These are phyloP conservation scores for Cryphonectria parasitica DNA, from an alignment of 2,329 filamentous ascomycete species.

Conservation along the genomic window DNA sequence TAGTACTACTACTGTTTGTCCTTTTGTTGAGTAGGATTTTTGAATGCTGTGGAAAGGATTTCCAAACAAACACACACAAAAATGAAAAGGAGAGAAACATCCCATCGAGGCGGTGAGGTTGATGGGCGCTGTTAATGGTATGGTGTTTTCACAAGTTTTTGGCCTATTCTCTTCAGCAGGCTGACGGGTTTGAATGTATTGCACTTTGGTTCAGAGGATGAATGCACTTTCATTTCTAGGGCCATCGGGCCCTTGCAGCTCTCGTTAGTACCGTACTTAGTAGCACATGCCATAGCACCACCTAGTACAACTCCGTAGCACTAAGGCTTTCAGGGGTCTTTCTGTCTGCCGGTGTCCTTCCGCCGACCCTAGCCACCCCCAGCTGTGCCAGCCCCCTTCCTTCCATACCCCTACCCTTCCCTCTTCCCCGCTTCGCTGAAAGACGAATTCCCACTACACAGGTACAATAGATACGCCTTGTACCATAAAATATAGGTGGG, in stretches of 20 bases:
- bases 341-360: neutral
- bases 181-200: neutral
- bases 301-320: neutral
- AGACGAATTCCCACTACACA: neutral
- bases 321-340: neutral
- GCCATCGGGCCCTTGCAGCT: constrained; percentile 1
- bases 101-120: neutral
- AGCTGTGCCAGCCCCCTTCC: neutral
- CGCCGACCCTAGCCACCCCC: neutral
- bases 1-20: neutral
- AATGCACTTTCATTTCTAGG: neutral
- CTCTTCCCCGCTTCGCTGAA: neutral
- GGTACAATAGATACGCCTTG: no score
- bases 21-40: neutral
- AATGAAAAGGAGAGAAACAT: no score
- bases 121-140: neutral
- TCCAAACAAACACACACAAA: neutral
- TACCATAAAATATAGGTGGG: neutral
- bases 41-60: neutral
- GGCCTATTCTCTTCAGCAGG: neutral
- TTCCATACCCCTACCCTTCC: neutral
- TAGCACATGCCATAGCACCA: neutral
- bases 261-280: neutral
- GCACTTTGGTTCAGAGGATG: neutral
- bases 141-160: neutral